These are phyloP conservation scores for Melaleuca alternifolia DNA, from an alignment of 345 rosid genomes.

Conservation along the genomic window DNA sequence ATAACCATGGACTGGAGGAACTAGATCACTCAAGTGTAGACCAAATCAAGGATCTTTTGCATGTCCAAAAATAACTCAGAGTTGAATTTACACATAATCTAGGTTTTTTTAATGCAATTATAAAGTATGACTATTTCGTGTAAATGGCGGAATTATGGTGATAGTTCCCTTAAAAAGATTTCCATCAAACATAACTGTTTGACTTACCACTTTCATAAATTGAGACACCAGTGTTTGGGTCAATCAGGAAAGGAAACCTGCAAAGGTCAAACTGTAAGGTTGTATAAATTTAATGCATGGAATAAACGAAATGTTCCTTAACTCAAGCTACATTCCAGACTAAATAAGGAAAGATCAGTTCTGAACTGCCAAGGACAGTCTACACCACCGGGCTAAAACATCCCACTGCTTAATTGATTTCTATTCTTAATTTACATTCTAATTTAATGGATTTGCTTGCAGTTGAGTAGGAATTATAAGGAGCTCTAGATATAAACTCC, in stretches of 20 bases:
- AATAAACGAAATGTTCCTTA: not conserved
- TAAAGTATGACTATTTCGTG: not conserved
- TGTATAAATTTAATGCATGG: not conserved
- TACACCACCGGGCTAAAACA: not conserved
- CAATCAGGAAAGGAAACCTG: constrained; percentile 83
- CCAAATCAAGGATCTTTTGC: not conserved
- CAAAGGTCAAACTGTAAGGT: not conserved
- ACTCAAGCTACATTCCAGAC: not conserved
- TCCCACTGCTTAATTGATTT: not conserved
- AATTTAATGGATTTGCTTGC: not conserved
- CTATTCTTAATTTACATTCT: not conserved
- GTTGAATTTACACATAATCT: not conserved
- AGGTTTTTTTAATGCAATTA: not conserved
- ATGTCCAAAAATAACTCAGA: not conserved
- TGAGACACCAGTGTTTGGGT: constrained; percentile 52
- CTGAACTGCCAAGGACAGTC: not conserved
- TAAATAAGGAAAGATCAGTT: not conserved
- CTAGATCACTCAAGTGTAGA: not conserved
- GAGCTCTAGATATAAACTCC: not conserved
- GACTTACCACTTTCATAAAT: constrained; percentile 80
- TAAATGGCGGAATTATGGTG: not conserved
- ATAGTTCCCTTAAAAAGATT: not conserved
- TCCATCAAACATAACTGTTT: not conserved
- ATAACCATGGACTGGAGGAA: not conserved
- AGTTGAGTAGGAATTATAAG: not conserved